Conservation (phyloP, 2,329 filamentous ascomycete species). For the Periglandula ipomoeae region DNA sequence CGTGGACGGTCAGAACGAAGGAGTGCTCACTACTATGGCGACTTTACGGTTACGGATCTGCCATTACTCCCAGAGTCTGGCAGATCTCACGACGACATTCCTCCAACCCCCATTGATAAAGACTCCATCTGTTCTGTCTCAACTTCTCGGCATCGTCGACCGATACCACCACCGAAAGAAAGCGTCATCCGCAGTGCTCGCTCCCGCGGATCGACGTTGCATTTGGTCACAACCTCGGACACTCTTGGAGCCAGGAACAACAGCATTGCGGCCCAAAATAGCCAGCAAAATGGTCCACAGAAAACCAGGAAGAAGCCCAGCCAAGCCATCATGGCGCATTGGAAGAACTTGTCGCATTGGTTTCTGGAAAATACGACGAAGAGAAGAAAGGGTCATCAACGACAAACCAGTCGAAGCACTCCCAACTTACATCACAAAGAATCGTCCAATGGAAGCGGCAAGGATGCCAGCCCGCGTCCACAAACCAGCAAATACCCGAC, state of each 20-base stretch:
- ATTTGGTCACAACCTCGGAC: slow-evolving; percentile 64
- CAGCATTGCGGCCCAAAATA: slow-evolving; percentile 10
- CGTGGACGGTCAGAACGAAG: slow-evolving; percentile 71
- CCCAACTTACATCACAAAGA: slow-evolving; percentile 48
- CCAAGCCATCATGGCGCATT: slow-evolving; percentile 49
- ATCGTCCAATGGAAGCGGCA: slow-evolving; percentile 33
- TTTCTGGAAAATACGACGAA: slow-evolving; percentile 50
- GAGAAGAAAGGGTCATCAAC: slow-evolving; percentile 37
- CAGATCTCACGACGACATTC: slow-evolving; percentile 32
- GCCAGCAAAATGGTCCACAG: slow-evolving; percentile 23
- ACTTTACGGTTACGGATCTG: slow-evolving; percentile 62
- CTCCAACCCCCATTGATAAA: slow-evolving; percentile 69
- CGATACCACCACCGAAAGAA: slow-evolving; percentile 82
- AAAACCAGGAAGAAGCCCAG: slow-evolving; percentile 49
- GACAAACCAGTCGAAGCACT: slow-evolving; percentile 47
- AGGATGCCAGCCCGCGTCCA: slow-evolving; percentile 47
- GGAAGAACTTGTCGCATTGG: slow-evolving; percentile 58
- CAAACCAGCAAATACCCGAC: slow-evolving; percentile 50
- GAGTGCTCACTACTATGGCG: slow-evolving; percentile 53
- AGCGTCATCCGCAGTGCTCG: slow-evolving; percentile 56
- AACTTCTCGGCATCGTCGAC: slow-evolving; percentile 65
- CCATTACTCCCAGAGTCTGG: slow-evolving; percentile 62
- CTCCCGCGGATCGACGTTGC: slow-evolving; percentile 75
- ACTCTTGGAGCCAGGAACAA: slow-evolving; percentile 28
- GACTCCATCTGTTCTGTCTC: slow-evolving; percentile 66